phyloP scores from a whole-genome alignment of 2,329 filamentous ascomycete species.

The Fusarium dlaminii region DNA sequence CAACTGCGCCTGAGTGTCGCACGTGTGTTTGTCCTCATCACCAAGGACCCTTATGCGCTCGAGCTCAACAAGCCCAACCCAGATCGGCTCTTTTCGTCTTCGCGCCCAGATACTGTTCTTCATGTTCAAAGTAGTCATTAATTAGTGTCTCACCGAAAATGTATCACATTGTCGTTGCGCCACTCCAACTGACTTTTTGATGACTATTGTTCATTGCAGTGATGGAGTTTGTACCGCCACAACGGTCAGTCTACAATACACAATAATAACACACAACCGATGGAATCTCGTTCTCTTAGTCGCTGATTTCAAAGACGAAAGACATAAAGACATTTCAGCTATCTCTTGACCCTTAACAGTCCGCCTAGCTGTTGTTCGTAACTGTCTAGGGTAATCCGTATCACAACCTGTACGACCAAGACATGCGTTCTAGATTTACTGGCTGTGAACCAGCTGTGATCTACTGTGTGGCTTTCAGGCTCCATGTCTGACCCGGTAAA shows the following conservation, averaged over 20 bases:
- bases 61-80: too few species aligned
- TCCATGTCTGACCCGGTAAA: not conserved
- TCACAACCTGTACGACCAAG: not conserved
- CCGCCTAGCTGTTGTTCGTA: not conserved
- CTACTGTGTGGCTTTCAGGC: too few species aligned
- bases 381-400: not conserved
- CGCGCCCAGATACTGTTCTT: not conserved
- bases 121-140: not conserved
- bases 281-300: fast-evolving
- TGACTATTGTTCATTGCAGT: too few species aligned
- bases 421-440: not conserved
- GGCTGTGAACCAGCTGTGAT: not conserved
- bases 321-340: not conserved
- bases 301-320: fast-evolving
- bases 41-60: too few species aligned
- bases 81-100: too few species aligned
- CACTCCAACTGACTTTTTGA: fast-evolving
- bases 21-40: too few species aligned
- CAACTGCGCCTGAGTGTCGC: not conserved
- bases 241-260: fast-evolving
- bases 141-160: fast-evolving
- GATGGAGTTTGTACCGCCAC: too few species aligned
- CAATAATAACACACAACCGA: not conserved
- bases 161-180: fast-evolving
- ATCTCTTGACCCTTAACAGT: fast-evolving